Base-by-base conservation (phyloP, 1,284 basidiomycete species). In the Ceratobasidium sp. region DNA sequence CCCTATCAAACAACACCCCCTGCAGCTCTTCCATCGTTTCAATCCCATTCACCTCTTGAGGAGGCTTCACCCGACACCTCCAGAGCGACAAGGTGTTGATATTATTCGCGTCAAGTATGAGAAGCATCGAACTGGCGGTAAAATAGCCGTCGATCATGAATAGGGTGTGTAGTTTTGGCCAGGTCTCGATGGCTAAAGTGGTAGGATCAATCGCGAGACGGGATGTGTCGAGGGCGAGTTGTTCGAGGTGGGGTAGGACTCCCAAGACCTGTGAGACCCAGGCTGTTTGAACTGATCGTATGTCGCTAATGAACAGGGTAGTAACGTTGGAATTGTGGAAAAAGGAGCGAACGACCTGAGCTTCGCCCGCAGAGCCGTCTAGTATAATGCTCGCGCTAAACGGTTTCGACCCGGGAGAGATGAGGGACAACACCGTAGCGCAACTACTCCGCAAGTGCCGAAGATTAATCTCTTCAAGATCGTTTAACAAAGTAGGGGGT, bases 381-480 rank as follows among this genome's bases (percentile, higher is more conserved):
- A 50, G 4, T 18, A 33, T 18, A 33, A 67, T 67, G 18, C 65
- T 67, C 14, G 46, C 46, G 27, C 46, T 30, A 14, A 50, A 67
- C 20, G 23, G 41, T 14, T 50, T 67, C 8, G 65, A 27, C 3
- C 65, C 41, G 8, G 44, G 46, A 5, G 65, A 23, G 18, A 67
- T 67, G 8, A 48, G 46, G 5, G 44, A 46, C 14, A 67, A 20
- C 2, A 67, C 14, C n/a, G n/a, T 20, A 14, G 7, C 27, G 20
- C 44, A 50, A 16, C 65, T 33, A 14, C 27, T 16, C 8, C 14
- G 8, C 46, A 67, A 23, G 23, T 30, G 4, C 1, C 12, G 23
- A 1, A 67, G 44, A 33, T 67, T 67, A 8, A 67, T 12, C n/a
- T 50, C 65, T 50, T 50, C 44, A 3, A 67, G 65, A 7, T 67